phyloP scores from a whole-genome alignment of 2,329 filamentous ascomycete genomes.

The Nigrospora oryzae region DNA sequence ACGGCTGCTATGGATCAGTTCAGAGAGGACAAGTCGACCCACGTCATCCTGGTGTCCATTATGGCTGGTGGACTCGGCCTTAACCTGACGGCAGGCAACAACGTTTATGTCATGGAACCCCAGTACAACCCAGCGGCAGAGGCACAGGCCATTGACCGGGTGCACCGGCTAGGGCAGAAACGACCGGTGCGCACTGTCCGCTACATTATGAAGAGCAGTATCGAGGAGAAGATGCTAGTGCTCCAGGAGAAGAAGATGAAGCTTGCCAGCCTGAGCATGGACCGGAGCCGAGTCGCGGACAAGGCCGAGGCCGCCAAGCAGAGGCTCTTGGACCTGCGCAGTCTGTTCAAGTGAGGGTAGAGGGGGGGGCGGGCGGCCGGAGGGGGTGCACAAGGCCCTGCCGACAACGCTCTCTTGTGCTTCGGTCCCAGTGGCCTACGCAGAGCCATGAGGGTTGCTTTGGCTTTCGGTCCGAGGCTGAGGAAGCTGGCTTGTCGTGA shows the following conservation, averaged over 20 bases:
- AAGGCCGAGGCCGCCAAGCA: slow-evolving; percentile 57
- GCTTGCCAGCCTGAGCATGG: slow-evolving; percentile 80
- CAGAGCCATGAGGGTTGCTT: too few relatives aligned
- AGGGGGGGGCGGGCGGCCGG: too few relatives aligned
- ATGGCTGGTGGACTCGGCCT: slow-evolving; percentile 86
- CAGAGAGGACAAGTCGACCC: slow-evolving; percentile 60
- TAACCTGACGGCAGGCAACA: slow-evolving; percentile 79
- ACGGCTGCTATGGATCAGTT: slow-evolving; percentile 70
- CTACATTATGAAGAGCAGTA: slow-evolving; percentile 83
- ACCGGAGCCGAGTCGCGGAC: slow-evolving; percentile 35
- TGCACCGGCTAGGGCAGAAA: slow-evolving; percentile 85
- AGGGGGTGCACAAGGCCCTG: too few relatives aligned
- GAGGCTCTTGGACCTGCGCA: slow-evolving; percentile 49
- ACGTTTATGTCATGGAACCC: slow-evolving; percentile 95
- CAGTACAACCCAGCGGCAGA: slow-evolving; percentile 96
- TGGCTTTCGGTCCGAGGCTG: too few relatives aligned
- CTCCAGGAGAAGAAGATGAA: slow-evolving; percentile 90
- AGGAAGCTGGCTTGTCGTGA: too few relatives aligned
- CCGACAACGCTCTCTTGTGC: too few relatives aligned
- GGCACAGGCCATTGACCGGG: slow-evolving; percentile 87
- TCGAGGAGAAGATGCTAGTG: slow-evolving; percentile 88
- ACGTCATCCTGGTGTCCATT: slow-evolving; percentile 85
- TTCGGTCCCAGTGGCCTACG: too few relatives aligned
- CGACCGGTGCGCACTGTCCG: slow-evolving; percentile 79
- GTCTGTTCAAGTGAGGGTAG: slow-evolving; percentile 43